Conservation (phyloP, 495 filamentous ascomycete genomes). For the Xylaria acuta region DNA sequence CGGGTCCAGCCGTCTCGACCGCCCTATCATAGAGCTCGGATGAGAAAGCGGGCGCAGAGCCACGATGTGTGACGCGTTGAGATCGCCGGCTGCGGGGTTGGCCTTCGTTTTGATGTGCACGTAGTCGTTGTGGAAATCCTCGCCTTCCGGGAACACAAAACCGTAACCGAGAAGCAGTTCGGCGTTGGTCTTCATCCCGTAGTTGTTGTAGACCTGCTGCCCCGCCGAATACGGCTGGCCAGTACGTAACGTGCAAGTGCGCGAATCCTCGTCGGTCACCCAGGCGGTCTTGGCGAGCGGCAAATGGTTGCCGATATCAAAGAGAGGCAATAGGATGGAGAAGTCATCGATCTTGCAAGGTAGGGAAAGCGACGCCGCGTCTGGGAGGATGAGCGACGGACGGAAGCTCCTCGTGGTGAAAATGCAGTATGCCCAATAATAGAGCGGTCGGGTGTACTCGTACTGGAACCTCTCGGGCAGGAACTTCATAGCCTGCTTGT, state of each 20-base stretch:
- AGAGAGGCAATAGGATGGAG: conserved; percentile 58
- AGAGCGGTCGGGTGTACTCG: conserved; percentile 52
- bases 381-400: conserved; percentile 51
- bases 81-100: conserved; percentile 34
- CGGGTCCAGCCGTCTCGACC: conserved; percentile 35
- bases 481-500: conserved; percentile 48
- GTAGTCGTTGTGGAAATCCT: conserved; percentile 56
- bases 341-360: conserved; percentile 53
- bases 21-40: conserved; percentile 44
- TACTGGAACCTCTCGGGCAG: conserved; percentile 43
- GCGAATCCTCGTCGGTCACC: conserved; percentile 37
- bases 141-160: conserved; percentile 51
- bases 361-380: conserved; percentile 27
- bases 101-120: conserved; percentile 52
- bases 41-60: conserved; percentile 47
- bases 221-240: conserved; percentile 32
- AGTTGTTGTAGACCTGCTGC: conserved; percentile 60
- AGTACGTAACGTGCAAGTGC: conserved; percentile 31
- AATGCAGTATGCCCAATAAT: conserved; percentile 62
- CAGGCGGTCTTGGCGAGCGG: conserved; percentile 50
- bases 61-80: conserved; percentile 43
- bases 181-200: conserved; percentile 59
- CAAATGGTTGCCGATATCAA: conserved; percentile 61
- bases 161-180: conserved; percentile 62
- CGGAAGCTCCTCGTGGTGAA: conserved; percentile 62